phyloP scores from a whole-genome alignment of 371 early-diverging fungal species.

The Circinella umbellata region DNA sequence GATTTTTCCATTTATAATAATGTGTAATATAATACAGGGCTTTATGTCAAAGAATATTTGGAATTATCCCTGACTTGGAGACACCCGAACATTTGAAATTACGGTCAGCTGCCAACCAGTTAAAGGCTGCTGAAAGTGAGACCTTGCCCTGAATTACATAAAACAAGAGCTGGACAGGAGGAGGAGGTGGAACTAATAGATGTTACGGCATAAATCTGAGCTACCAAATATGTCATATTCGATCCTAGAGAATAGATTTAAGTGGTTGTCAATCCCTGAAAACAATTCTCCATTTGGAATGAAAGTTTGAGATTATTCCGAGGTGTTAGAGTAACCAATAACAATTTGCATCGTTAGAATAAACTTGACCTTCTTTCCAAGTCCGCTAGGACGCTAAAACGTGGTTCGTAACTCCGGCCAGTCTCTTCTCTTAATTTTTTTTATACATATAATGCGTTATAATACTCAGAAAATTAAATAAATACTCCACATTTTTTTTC shows the following conservation, averaged over 20 bases:
- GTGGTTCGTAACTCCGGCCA: slow-evolving; percentile 13
- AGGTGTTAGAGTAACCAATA: slow-evolving; percentile 9
- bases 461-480: slow-evolving; percentile 12
- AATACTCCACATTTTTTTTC: slow-evolving; percentile 14
- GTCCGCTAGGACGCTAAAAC: slow-evolving; percentile 14
- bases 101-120: slow-evolving; percentile 24
- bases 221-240: no score
- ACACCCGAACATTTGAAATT: slow-evolving; percentile 48
- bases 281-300: slow-evolving; percentile 29
- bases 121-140: slow-evolving; percentile 10
- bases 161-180: no score
- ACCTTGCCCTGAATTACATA: neutral
- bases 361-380: slow-evolving; percentile 14
- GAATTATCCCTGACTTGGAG: slow-evolving; percentile 36
- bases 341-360: slow-evolving; percentile 5
- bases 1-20: no score
- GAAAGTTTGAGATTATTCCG: slow-evolving; percentile 24
- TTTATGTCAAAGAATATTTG: slow-evolving; percentile 53
- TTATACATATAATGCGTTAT: slow-evolving; percentile 5
- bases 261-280: slow-evolving; percentile 19
- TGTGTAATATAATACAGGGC: slow-evolving; percentile 23
- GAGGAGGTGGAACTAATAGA: no score
- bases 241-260: neutral
- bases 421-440: neutral
- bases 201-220: no score